Evolutionary conservation across 768 basidiomycete genomes (phyloP).

Genomic region (Pleurotus sapidus): DNA sequence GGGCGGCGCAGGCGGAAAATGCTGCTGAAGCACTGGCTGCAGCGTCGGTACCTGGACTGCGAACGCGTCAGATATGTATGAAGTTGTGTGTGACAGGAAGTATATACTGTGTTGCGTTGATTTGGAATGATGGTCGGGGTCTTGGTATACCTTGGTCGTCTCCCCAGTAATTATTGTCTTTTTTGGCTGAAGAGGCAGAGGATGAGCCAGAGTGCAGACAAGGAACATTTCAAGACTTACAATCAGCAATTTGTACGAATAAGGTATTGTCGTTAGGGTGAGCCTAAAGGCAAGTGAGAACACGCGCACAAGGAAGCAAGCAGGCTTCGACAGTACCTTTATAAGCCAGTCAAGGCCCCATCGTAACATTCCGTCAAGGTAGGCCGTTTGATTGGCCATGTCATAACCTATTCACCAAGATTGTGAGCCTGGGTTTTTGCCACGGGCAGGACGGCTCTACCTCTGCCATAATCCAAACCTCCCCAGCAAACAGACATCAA

Average conservation of each 20-base stretch:
- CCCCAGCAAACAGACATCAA: constrained; percentile 91
- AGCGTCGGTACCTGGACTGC: constrained; percentile 80
- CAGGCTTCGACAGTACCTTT: constrained; percentile 46
- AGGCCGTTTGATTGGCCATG: constrained; percentile 80
- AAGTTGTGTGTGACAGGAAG: neutral
- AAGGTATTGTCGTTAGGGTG: constrained; percentile 73
- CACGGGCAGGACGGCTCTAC: constrained; percentile 26
- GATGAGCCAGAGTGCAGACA: constrained; percentile 4
- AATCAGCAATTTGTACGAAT: constrained; percentile 73
- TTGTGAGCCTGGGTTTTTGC: neutral
- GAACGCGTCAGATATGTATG: neutral
- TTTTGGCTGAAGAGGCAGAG: constrained; percentile 34
- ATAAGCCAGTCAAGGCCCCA: constrained; percentile 94
- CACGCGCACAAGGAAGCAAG: neutral
- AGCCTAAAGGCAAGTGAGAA: constrained; percentile 46
- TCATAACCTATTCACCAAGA: constrained; percentile 61
- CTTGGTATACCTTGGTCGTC: constrained; percentile 76
- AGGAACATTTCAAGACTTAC: constrained; percentile 29
- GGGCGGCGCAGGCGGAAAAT: constrained; percentile 80
- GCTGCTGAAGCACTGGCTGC: constrained; percentile 84
- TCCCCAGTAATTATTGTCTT: constrained; percentile 87
- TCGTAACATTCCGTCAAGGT: constrained; percentile 87
- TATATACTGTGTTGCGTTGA: constrained; percentile 58
- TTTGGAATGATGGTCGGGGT: constrained; percentile 72
- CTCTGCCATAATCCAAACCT: constrained; percentile 79